Conservation (phyloP, 2,329 filamentous ascomycete species). For the Sporothrix variecibatus region DNA sequence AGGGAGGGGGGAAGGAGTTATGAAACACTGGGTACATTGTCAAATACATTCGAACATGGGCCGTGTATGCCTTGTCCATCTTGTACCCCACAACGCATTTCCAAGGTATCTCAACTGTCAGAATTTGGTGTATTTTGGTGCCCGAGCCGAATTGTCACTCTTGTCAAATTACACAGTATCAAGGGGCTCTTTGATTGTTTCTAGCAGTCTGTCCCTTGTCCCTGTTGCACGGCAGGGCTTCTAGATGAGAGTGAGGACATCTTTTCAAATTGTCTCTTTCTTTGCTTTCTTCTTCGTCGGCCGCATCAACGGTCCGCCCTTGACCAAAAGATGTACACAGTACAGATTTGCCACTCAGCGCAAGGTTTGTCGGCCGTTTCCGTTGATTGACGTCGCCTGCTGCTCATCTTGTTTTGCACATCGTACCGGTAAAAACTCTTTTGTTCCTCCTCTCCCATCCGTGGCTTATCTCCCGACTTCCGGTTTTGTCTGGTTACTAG, state of each 20-base stretch:
- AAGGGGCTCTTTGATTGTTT: neutral
- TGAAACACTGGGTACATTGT: conserved; percentile 13
- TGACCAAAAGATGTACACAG: neutral
- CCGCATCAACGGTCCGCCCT: neutral
- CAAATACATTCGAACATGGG: neutral
- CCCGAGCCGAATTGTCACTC: neutral
- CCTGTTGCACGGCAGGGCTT: conserved; percentile 11
- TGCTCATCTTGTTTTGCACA: conserved; percentile 10
- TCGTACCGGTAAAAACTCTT: neutral
- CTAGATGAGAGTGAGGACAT: too few species aligned
- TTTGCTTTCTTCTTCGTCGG: neutral
- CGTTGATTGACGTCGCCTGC: neutral
- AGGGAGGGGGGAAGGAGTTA: neutral
- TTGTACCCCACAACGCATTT: neutral
- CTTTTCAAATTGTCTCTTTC: neutral
- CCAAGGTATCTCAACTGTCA: neutral
- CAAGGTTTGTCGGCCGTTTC: conserved; percentile 16
- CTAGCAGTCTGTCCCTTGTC: neutral
- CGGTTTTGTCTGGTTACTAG: neutral
- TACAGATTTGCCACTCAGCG: neutral
- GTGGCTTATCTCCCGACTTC: neutral
- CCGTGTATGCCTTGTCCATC: neutral
- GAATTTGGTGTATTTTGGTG: neutral
- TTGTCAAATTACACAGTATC: conserved; percentile 11
- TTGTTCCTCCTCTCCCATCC: neutral